Evolutionary conservation across 257 asterid species (phyloP).

Genomic region (Ophiorrhiza pumila): DNA sequence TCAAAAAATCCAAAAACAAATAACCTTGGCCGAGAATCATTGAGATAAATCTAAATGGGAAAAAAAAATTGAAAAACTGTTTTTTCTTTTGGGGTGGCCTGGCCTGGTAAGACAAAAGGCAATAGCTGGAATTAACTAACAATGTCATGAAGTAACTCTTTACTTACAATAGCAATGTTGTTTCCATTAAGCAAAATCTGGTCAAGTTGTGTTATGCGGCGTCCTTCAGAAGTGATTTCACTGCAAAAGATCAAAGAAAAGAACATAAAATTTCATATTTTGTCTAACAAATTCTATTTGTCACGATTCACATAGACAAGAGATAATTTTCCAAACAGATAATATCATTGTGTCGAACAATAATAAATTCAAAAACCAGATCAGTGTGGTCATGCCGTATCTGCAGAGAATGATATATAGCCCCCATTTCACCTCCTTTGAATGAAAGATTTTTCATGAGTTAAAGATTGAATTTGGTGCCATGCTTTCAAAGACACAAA

Average conservation of each 20-base stretch:
- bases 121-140: not conserved
- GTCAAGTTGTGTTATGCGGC: conserved; percentile 79
- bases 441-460: not conserved
- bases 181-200: conserved; percentile 91
- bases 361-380: not conserved
- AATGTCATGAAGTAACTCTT: not conserved
- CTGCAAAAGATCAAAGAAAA: conserved; percentile 31
- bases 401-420: not conserved
- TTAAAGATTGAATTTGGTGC: not conserved
- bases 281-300: not conserved
- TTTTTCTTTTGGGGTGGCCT: too few species aligned
- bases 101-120: not conserved
- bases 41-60: not conserved
- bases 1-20: not conserved
- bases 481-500: not conserved
- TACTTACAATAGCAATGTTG: conserved; percentile 92
- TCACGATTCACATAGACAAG: not conserved
- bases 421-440: not conserved
- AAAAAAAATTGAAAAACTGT: not conserved
- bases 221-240: conserved; percentile 94
- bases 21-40: not conserved
- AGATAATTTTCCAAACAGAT: too few species aligned
- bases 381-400: not conserved
- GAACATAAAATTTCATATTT: not conserved
- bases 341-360: not conserved